Evolutionary conservation across 1,284 basidiomycete genomes (phyloP).

Genomic region (Microbotryum scabiosae): DNA sequence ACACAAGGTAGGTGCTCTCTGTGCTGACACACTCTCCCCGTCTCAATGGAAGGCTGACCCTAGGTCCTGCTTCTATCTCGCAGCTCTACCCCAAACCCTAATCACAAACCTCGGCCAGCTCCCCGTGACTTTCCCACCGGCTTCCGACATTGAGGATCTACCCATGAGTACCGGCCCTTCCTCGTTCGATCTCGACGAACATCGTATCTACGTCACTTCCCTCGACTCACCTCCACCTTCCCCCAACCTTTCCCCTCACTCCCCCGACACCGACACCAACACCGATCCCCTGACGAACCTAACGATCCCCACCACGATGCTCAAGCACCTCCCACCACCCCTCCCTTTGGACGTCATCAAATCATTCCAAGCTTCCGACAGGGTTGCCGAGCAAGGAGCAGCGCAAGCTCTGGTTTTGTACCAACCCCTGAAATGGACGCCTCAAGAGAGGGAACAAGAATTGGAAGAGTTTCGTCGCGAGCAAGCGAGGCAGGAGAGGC

Average conservation of each 20-base stretch:
- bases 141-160: slow-evolving; percentile 2
- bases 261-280: too few species aligned
- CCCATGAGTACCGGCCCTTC: slow-evolving; percentile 7
- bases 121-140: background rate
- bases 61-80: background rate
- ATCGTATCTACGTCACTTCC: slow-evolving; percentile 25
- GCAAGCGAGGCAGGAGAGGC: background rate
- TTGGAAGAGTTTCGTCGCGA: background rate
- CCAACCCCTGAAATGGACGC: too few species aligned
- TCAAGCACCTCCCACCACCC: background rate
- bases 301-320: background rate
- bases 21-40: background rate
- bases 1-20: background rate
- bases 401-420: too few species aligned
- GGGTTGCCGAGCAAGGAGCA: too few species aligned
- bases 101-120: background rate
- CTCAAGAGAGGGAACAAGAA: background rate
- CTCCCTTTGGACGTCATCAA: background rate
- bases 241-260: too few species aligned
- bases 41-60: too few species aligned
- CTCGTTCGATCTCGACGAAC: slow-evolving; percentile 14
- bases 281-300: background rate
- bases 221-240: background rate
- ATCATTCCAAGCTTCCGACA: too few species aligned
- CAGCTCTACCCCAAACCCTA: background rate